These are phyloP conservation scores for Moricandia arvensis DNA, from an alignment of 345 rosid species.

Conservation along the genomic window DNA sequence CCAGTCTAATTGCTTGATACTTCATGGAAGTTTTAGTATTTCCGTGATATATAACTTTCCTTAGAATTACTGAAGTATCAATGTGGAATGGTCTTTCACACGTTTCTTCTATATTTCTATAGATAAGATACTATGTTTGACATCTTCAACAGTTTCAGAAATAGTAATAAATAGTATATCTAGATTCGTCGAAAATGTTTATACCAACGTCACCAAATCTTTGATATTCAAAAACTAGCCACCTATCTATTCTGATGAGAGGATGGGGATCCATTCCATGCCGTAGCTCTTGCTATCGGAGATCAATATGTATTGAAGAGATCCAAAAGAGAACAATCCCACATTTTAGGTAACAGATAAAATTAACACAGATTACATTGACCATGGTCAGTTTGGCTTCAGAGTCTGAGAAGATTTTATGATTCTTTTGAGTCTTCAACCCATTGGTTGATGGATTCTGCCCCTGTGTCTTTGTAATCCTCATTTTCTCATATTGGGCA, in stretches of 20 bases:
- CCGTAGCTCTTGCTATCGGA: background rate
- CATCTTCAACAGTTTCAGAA: background rate
- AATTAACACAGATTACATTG: background rate
- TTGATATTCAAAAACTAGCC: background rate
- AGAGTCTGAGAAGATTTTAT: background rate
- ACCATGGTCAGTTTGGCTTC: background rate
- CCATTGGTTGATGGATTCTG: background rate
- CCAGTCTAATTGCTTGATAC: conserved; percentile 2
- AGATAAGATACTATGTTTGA: background rate
- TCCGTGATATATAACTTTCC: background rate
- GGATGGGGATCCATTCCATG: conserved; percentile 10
- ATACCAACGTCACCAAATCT: background rate
- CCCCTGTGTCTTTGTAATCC: background rate
- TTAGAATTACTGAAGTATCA: conserved; percentile 3
- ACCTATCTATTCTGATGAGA: conserved; percentile 1
- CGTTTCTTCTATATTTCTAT: conserved; percentile 7
- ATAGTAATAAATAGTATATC: background rate
- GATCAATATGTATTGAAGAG: background rate
- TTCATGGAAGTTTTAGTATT: conserved; percentile 1
- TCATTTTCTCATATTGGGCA: background rate
- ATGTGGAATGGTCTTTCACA: background rate
- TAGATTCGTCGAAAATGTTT: background rate
- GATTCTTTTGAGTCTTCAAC: background rate
- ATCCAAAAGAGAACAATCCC: background rate
- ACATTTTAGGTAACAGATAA: background rate